Conservation (phyloP, 257 asterid genomes). For the Cinchona pubescens region DNA sequence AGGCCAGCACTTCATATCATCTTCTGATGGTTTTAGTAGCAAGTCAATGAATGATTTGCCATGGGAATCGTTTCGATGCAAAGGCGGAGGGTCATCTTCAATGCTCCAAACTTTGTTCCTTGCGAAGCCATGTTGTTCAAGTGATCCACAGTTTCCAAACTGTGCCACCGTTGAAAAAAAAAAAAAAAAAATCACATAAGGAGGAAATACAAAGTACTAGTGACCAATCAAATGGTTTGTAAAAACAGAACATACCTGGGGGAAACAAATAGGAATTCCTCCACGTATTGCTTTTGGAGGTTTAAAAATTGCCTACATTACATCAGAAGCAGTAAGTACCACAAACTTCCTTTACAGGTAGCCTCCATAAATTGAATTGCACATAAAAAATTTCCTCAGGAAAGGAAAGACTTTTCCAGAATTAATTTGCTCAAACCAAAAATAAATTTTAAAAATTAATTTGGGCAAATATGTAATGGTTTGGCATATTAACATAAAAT, state of each 20-base stretch:
- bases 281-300: slow-evolving; percentile 89
- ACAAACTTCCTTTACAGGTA: background rate
- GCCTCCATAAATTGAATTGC: background rate
- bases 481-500: background rate
- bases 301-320: slow-evolving; percentile 69
- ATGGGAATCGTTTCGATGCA: slow-evolving; percentile 45
- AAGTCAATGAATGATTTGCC: slow-evolving; percentile 79
- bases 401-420: background rate
- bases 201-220: background rate
- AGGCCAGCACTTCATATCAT: slow-evolving; percentile 86
- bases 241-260: slow-evolving; percentile 54
- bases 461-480: background rate
- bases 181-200: slow-evolving; percentile 15
- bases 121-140: slow-evolving; percentile 83
- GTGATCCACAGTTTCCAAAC: slow-evolving; percentile 68
- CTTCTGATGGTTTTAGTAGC: slow-evolving; percentile 81
- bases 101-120: slow-evolving; percentile 77
- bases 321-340: slow-evolving; percentile 4
- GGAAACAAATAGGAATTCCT: slow-evolving; percentile 84
- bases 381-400: background rate
- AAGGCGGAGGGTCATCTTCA: slow-evolving; percentile 77
- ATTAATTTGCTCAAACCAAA: background rate
- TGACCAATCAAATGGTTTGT: background rate
- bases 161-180: slow-evolving; percentile 26
- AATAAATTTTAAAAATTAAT: too few species aligned